These are phyloP conservation scores for Trametes gibbosa DNA, from an alignment of 768 basidiomycete species.

Conservation along the genomic window DNA sequence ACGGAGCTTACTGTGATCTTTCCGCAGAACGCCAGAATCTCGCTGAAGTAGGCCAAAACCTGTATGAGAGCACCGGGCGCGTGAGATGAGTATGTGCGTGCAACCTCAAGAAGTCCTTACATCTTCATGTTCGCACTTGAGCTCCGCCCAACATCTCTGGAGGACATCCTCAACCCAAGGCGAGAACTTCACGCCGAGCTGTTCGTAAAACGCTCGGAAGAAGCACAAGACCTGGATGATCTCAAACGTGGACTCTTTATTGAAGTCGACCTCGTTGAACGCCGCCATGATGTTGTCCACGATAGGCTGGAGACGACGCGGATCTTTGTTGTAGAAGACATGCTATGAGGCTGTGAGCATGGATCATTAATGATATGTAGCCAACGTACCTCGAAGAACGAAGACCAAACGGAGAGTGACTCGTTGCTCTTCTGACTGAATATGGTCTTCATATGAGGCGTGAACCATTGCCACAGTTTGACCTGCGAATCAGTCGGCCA, in stretches of 20 bases:
- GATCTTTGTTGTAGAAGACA: conserved; percentile 75
- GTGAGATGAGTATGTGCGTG: conserved; percentile 22
- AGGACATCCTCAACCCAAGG: conserved; percentile 74
- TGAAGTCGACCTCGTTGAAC: conserved; percentile 69
- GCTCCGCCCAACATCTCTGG: conserved; percentile 65
- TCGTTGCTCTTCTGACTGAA: conserved; percentile 77
- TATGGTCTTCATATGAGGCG: conserved; percentile 60
- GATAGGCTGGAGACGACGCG: conserved; percentile 76
- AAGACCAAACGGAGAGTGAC: conserved; percentile 75
- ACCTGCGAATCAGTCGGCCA: conserved; percentile 76
- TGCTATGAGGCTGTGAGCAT: conserved; percentile 43
- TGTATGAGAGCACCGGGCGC: conserved; percentile 27
- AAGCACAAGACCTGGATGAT: conserved; percentile 67
- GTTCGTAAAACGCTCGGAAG: conserved; percentile 69
- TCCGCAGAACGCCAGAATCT: conserved; percentile 67
- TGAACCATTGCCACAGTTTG: conserved; percentile 78
- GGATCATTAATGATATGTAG: neutral
- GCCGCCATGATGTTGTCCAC: conserved; percentile 69
- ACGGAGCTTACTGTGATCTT: conserved; percentile 57
- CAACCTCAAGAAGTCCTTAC: conserved; percentile 30
- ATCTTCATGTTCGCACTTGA: conserved; percentile 76
- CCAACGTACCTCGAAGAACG: conserved; percentile 63
- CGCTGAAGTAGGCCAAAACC: conserved; percentile 76
- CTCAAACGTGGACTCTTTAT: conserved; percentile 81
- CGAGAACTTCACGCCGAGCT: conserved; percentile 75